These are phyloP conservation scores for Lactifluus volemus DNA, from an alignment of 768 basidiomycete species.

Conservation along the genomic window DNA sequence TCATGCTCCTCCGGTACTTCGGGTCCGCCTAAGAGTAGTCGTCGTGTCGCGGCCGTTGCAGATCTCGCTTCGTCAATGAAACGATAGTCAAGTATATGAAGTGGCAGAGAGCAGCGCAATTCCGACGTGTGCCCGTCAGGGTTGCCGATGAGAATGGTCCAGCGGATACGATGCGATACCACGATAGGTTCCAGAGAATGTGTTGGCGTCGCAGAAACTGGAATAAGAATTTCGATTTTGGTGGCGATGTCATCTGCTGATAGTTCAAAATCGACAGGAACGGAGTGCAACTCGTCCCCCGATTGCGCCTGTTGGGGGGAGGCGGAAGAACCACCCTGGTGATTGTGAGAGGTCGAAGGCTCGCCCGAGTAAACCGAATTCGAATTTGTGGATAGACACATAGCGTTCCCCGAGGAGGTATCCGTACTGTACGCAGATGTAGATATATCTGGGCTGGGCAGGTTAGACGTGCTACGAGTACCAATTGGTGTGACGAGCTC, in stretches of 20 bases:
- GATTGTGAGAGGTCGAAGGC: background rate
- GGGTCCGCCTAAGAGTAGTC: constrained; percentile 46
- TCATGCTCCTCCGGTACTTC: constrained; percentile 36
- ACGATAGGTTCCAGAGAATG: constrained; percentile 69
- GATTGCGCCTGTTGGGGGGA: background rate
- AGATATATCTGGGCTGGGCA: constrained; percentile 11
- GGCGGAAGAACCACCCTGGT: constrained; percentile 8
- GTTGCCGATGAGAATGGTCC: constrained; percentile 74
- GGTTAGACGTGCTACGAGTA: background rate
- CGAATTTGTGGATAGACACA: background rate
- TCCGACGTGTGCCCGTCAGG: constrained; percentile 89
- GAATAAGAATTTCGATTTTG: constrained; percentile 51
- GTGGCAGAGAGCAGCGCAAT: constrained; percentile 86
- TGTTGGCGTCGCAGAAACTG: constrained; percentile 54
- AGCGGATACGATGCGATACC: constrained; percentile 71
- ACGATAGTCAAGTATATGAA: constrained; percentile 70
- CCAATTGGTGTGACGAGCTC: constrained; percentile 14
- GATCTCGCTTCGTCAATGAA: constrained; percentile 69
- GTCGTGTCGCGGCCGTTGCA: constrained; percentile 65
- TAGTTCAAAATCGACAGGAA: constrained; percentile 21
- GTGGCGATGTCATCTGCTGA: constrained; percentile 47
- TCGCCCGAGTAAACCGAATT: background rate
- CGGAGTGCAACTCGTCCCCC: background rate
- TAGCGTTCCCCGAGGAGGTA: background rate
- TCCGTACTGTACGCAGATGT: background rate